phyloP scores from a whole-genome alignment of 805 yeast genomes.

The Saccharomycopsis amapae region DNA sequence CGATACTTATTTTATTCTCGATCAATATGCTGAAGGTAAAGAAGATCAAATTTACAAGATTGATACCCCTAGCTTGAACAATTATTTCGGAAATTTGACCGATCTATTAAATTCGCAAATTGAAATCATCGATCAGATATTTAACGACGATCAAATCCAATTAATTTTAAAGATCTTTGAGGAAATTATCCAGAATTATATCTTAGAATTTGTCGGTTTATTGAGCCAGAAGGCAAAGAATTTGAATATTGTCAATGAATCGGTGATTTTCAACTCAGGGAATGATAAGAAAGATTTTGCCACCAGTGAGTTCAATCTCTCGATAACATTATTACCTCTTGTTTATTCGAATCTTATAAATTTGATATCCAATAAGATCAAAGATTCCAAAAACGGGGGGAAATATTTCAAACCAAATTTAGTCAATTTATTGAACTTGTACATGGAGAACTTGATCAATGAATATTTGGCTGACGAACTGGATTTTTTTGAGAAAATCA shows the following conservation, averaged over 20 bases:
- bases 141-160: slow-evolving; percentile 31
- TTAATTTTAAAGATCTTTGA: slow-evolving; percentile 34
- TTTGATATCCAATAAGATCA: slow-evolving; percentile 32
- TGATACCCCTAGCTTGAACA: slow-evolving; percentile 23
- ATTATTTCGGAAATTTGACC: slow-evolving; percentile 26
- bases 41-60: slow-evolving; percentile 21
- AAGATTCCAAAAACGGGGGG: slow-evolving; percentile 31
- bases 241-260: slow-evolving; percentile 25
- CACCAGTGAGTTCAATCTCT: slow-evolving; percentile 8
- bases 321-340: slow-evolving; percentile 12
- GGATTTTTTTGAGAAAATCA: slow-evolving; percentile 26
- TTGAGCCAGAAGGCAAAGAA: slow-evolving; percentile 24
- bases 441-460: slow-evolving; percentile 31
- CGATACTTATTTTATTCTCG: slow-evolving; percentile 27
- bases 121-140: slow-evolving; percentile 32
- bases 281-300: not conserved
- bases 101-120: slow-evolving; percentile 32
- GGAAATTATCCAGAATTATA: slow-evolving; percentile 32
- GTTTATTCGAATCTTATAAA: slow-evolving; percentile 28
- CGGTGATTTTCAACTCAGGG: slow-evolving; percentile 27
- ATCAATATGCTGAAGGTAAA: not conserved
- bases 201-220: slow-evolving; percentile 26
- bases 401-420: slow-evolving; percentile 27
- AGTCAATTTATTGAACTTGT: slow-evolving; percentile 32
- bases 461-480: slow-evolving; percentile 30